Percentiles rank a stretch among this genome's conserved stretches.
These are phyloP conservation scores for Candida vaughaniae DNA, from an alignment of 805 yeast species.

Conservation along the genomic window DNA sequence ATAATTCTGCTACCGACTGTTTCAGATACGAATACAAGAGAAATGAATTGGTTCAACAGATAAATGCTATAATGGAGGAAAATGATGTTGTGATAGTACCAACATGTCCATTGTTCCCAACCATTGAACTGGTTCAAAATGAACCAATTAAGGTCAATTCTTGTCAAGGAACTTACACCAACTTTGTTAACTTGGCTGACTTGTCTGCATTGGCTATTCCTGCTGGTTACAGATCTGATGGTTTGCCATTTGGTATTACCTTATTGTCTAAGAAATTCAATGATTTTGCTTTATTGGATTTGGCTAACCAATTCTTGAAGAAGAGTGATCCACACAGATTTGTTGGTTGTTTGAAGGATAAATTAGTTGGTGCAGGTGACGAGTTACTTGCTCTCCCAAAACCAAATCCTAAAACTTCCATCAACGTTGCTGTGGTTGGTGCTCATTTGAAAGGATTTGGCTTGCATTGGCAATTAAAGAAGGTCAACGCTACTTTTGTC, in stretches of 20 bases:
- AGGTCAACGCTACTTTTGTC: slow-evolving; percentile 73
- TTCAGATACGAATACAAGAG: slow-evolving; percentile 87
- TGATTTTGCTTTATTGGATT: slow-evolving; percentile 83
- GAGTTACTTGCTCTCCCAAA: slow-evolving; percentile 48
- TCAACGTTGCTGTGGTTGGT: slow-evolving; percentile 91
- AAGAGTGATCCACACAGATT: slow-evolving; percentile 47
- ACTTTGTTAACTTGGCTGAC: slow-evolving; percentile 93
- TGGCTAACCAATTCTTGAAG: slow-evolving; percentile 72
- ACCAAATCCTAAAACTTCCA: slow-evolving; percentile 38
- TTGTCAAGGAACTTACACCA: slow-evolving; percentile 96
- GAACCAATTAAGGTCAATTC: slow-evolving; percentile 88
- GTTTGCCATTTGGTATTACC: slow-evolving; percentile 89
- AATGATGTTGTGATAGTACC: slow-evolving; percentile 86
- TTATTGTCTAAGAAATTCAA: slow-evolving; percentile 77
- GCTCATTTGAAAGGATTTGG: slow-evolving; percentile 90
- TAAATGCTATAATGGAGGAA: slow-evolving; percentile 51
- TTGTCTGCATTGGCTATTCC: slow-evolving; percentile 90
- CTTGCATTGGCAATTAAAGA: slow-evolving; percentile 89
- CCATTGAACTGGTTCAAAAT: slow-evolving; percentile 63
- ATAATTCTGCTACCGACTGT: slow-evolving; percentile 76
- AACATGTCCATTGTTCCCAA: slow-evolving; percentile 91
- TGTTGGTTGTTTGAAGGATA: slow-evolving; percentile 52
- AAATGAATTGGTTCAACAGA: slow-evolving; percentile 69
- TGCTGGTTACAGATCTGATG: slow-evolving; percentile 79
- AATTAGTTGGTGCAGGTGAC: slow-evolving; percentile 38